A percentile compares a stretch with the other conserved stretches of the same genome.
Conservation (phyloP, 352 stramenopile species). For the Pythium coloratum region DNA sequence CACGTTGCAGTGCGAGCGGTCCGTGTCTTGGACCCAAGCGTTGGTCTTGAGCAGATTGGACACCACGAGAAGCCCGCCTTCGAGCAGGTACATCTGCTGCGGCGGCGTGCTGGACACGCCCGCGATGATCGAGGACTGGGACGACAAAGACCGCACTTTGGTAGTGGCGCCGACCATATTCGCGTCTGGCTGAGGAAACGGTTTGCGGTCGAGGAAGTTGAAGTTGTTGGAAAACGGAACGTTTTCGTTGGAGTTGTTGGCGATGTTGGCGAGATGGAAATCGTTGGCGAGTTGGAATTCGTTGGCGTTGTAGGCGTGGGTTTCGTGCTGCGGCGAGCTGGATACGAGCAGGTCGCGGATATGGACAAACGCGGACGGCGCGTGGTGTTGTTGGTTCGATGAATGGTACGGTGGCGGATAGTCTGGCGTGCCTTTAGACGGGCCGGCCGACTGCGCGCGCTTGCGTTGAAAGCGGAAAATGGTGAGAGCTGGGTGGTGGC, state of each 20-base stretch:
- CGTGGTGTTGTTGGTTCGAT: not conserved
- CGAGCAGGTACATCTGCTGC: conserved; percentile 77
- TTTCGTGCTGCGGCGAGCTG: not conserved
- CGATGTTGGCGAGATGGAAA: not conserved
- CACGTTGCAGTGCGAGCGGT: conserved; percentile 77
- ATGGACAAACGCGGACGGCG: not conserved
- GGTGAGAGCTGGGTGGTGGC: not conserved
- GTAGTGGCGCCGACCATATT: conserved; percentile 3
- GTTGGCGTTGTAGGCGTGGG: conserved; percentile 1
- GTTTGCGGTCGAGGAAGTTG: conserved; percentile 1
- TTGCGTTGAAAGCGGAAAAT: conserved; percentile 27
- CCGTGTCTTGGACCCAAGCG: conserved; percentile 65
- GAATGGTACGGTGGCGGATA: not conserved
- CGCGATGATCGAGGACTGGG: conserved; percentile 12
- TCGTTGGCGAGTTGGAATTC: conserved; percentile 7
- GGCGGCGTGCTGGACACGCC: conserved; percentile 20
- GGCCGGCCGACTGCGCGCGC: conserved; percentile 11
- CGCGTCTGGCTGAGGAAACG: not conserved
- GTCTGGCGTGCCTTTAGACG: not conserved
- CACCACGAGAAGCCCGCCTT: conserved; percentile 70
- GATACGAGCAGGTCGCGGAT: not conserved
- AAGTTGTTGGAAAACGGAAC: not conserved
- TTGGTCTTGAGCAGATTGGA: conserved; percentile 68
- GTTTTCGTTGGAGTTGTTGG: conserved; percentile 3
- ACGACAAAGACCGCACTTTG: conserved; percentile 16